These are phyloP conservation scores for Phalaenopsis aphrodite DNA, from an alignment of 106 monocot species.

Conservation along the genomic window DNA sequence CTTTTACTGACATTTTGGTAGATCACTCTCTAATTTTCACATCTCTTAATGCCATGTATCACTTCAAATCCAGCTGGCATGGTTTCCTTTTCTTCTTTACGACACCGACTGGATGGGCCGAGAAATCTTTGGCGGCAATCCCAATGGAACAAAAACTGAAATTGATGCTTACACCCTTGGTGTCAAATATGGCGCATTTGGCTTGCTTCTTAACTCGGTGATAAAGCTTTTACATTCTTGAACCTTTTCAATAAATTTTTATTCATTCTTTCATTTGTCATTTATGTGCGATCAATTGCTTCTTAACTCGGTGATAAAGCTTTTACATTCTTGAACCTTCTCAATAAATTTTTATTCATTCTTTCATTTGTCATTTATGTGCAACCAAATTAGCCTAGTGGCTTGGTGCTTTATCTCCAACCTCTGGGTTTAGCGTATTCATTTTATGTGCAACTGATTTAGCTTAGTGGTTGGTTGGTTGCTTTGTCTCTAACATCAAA, in stretches of 20 bases:
- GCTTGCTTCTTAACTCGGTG: constrained; percentile 56
- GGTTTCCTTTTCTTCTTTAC: constrained; percentile 63
- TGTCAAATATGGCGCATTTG: constrained; percentile 50
- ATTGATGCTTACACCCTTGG: constrained; percentile 29
- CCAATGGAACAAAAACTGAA: constrained; percentile 22
- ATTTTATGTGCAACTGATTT: too few species aligned
- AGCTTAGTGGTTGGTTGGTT: too few species aligned
- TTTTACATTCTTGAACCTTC: neutral
- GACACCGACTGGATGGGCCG: constrained; percentile 69
- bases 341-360: neutral
- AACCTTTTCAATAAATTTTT: neutral
- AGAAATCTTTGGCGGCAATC: constrained; percentile 52
- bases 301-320: constrained; percentile 35
- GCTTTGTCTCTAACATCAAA: too few species aligned
- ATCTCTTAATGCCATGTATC: neutral
- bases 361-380: neutral
- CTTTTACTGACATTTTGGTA: neutral
- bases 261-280: neutral
- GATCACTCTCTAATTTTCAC: neutral
- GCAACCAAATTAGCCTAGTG: neutral
- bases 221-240: neutral
- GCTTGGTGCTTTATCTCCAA: too few species aligned
- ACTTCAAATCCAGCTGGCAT: constrained; percentile 30
- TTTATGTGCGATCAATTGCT: constrained; percentile 19
- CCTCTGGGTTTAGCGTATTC: too few species aligned